These are phyloP conservation scores for Xanthoceras sorbifolium DNA, from an alignment of 345 rosid species.

Conservation along the genomic window DNA sequence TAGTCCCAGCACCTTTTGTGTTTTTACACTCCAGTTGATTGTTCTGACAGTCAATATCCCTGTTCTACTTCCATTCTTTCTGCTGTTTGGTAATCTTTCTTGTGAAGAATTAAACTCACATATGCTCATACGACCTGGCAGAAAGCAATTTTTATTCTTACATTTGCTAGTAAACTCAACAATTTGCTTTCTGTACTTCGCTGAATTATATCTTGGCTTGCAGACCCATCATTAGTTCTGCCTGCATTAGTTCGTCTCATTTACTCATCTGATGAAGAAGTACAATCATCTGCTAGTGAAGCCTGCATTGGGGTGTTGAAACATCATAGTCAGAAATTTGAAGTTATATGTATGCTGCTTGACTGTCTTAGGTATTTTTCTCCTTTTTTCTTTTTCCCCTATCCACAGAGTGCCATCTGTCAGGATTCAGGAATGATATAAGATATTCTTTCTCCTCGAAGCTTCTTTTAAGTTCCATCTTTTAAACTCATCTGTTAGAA, in stretches of 20 bases:
- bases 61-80: neutral
- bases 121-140: neutral
- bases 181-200: conserved; percentile 1
- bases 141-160: neutral
- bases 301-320: conserved; percentile 61
- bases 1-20: neutral
- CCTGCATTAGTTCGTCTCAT: conserved; percentile 59
- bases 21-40: neutral
- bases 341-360: conserved; percentile 65
- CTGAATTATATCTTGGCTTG: conserved; percentile 23
- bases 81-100: neutral
- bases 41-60: neutral
- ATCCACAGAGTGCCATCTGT: neutral
- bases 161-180: conserved; percentile 14
- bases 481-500: neutral
- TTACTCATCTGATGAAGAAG: conserved; percentile 51
- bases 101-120: neutral
- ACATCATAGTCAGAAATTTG: conserved; percentile 60
- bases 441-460: neutral
- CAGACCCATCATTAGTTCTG: conserved; percentile 75
- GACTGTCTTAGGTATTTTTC: conserved; percentile 73
- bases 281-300: conserved; percentile 46
- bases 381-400: conserved; percentile 13
- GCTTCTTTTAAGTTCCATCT: conserved; percentile 5
- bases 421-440: neutral